Percentiles rank a stretch among this genome's conserved stretches.
Conservation (phyloP, 2,329 filamentous ascomycete species). For the Alternaria sp. region DNA sequence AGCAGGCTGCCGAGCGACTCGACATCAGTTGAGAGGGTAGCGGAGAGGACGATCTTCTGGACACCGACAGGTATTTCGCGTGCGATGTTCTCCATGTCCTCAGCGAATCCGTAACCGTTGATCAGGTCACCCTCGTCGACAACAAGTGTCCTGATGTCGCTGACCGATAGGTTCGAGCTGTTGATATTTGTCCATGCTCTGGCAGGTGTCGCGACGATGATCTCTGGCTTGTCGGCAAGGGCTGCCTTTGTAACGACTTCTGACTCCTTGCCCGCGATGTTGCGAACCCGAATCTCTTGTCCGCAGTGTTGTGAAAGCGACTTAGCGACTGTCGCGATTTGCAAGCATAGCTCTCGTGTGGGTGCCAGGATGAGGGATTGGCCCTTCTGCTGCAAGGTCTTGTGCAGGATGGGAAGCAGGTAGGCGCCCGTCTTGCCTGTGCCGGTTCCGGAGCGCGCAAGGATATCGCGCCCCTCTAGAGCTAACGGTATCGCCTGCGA, state of each 20-base stretch:
- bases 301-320: constrained; percentile 83
- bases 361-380: constrained; percentile 91
- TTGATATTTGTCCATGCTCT: constrained; percentile 81
- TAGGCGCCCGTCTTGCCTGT: constrained; percentile 99
- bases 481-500: constrained; percentile 86
- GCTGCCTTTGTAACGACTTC: constrained; percentile 88
- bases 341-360: constrained; percentile 91
- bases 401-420: constrained; percentile 85
- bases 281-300: constrained; percentile 82
- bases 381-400: constrained; percentile 80
- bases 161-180: constrained; percentile 73
- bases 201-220: constrained; percentile 91
- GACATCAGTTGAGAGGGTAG: constrained; percentile 87
- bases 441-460: constrained; percentile 92
- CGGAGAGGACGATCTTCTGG: constrained; percentile 93
- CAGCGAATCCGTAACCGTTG: constrained; percentile 91
- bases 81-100: constrained; percentile 83
- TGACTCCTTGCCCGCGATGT: constrained; percentile 89
- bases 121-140: constrained; percentile 96
- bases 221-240: constrained; percentile 84
- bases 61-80: constrained; percentile 82
- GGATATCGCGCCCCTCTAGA: constrained; percentile 85
- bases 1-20: constrained; percentile 86
- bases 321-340: constrained; percentile 82
- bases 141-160: constrained; percentile 74